Percentiles rank a stretch among this genome's conserved stretches.
These are phyloP conservation scores for Candida labiduridarum DNA, from an alignment of 1,139 yeast genomes.

Conservation along the genomic window DNA sequence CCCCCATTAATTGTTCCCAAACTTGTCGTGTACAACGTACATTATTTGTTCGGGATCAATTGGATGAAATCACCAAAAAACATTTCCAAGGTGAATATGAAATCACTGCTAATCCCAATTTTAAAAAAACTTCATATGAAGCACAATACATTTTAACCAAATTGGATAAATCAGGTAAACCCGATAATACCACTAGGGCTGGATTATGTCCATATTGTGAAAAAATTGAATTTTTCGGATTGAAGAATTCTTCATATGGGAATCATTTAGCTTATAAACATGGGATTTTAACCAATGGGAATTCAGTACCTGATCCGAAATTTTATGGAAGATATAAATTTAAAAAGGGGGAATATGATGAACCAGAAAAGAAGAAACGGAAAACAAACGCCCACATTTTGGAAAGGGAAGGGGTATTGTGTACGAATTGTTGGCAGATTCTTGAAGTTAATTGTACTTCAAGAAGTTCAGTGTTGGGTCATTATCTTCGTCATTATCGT, in stretches of 20 bases:
- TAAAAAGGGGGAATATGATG: conserved; percentile 18
- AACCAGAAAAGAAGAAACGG: conserved; percentile 18
- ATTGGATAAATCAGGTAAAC: conserved; percentile 13
- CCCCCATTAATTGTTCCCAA: conserved; percentile 10
- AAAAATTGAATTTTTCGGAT: conserved; percentile 31
- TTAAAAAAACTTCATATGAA: conserved; percentile 17
- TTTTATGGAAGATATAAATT: conserved; percentile 16
- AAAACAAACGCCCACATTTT: conserved; percentile 22
- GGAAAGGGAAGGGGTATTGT: conserved; percentile 21
- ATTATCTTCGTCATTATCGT: conserved; percentile 18
- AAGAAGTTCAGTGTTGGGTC: conserved; percentile 18
- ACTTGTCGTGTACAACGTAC: conserved; percentile 16
- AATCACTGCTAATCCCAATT: conserved; percentile 14
- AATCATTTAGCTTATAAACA: conserved; percentile 39
- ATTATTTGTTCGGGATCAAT: conserved; percentile 12
- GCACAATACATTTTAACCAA: conserved; percentile 18
- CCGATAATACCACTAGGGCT: conserved; percentile 20
- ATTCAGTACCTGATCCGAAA: conserved; percentile 23
- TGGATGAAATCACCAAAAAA: conserved; percentile 6
- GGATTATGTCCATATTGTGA: conserved; percentile 39
- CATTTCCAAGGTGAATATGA: conserved; percentile 9
- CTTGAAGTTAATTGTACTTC: conserved; percentile 22
- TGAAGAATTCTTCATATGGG: conserved; percentile 36
- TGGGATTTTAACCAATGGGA: conserved; percentile 36
- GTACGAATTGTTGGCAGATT: conserved; percentile 21